A percentile compares a stretch with the other conserved stretches of the same genome.
Evolutionary conservation across 108 stramenopile species (phyloP).

Genomic region (Cyclotella atomus): DNA sequence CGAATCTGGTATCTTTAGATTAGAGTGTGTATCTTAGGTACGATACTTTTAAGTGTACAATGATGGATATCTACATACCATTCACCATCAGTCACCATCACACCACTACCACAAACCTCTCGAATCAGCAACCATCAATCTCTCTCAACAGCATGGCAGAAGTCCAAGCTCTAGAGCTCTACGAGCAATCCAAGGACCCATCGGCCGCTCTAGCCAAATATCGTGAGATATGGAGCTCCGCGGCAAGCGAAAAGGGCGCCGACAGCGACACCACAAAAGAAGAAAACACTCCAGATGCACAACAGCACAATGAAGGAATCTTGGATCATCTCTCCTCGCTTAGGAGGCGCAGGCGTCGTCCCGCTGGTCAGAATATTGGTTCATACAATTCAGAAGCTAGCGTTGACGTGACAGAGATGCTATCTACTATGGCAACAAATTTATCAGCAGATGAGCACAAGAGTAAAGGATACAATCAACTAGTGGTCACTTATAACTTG

Average conservation of each 20-base stretch:
- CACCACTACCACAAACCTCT: neutral
- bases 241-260: neutral
- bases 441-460: neutral
- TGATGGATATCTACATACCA: too few relatives aligned
- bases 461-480: neutral
- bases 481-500: conserved; percentile 20
- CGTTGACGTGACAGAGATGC: neutral
- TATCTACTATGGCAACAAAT: neutral
- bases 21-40: too few relatives aligned
- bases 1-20: too few relatives aligned
- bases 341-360: neutral
- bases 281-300: neutral
- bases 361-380: neutral
- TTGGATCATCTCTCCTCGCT: conserved; percentile 1
- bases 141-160: neutral
- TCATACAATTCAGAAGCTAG: neutral
- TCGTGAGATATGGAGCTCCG: neutral
- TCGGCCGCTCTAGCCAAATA: neutral
- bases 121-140: neutral
- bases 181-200: conserved; percentile 3
- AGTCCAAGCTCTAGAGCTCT: neutral
- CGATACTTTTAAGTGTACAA: too few relatives aligned
- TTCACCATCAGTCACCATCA: too few relatives aligned
- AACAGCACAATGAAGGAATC: conserved; percentile 3
- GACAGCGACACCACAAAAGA: neutral